phyloP scores from a whole-genome alignment of 805 yeast genomes.

The Wickerhamomyces bisporus region DNA sequence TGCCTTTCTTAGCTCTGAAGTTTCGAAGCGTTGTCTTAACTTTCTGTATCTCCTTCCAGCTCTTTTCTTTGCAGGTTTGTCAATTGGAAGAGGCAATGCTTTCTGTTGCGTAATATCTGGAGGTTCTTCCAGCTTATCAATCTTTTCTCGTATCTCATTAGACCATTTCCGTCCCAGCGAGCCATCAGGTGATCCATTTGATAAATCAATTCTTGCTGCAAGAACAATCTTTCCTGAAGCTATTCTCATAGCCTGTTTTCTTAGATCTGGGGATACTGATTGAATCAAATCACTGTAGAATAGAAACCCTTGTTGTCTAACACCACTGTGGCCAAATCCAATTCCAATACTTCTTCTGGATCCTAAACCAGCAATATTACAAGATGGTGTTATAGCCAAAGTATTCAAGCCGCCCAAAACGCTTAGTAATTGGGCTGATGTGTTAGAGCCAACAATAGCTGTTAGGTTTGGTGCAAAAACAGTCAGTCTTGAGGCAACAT shows the following conservation, averaged over 20 bases:
- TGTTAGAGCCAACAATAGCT: constrained; percentile 62
- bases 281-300: constrained; percentile 57
- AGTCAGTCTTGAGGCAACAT: constrained; percentile 51
- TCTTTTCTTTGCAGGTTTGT: constrained; percentile 71
- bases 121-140: constrained; percentile 71
- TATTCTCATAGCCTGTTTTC: constrained; percentile 70
- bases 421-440: constrained; percentile 70
- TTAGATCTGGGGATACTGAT: constrained; percentile 49
- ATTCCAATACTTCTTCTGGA: constrained; percentile 36
- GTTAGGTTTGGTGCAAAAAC: constrained; percentile 76
- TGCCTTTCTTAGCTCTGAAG: constrained; percentile 76
- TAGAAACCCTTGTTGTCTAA: constrained; percentile 65
- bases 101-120: constrained; percentile 60
- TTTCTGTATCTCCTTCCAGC: constrained; percentile 83
- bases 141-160: constrained; percentile 52
- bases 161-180: constrained; percentile 53
- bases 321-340: constrained; percentile 39
- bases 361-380: constrained; percentile 80
- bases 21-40: constrained; percentile 71
- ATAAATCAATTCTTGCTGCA: constrained; percentile 77
- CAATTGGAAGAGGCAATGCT: constrained; percentile 67
- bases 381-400: constrained; percentile 68
- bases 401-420: constrained; percentile 63
- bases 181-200: constrained; percentile 40
- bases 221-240: constrained; percentile 73